These are phyloP conservation scores for Coleophoma eucalyptorum DNA, from an alignment of 2,329 filamentous ascomycete species.

Conservation along the genomic window DNA sequence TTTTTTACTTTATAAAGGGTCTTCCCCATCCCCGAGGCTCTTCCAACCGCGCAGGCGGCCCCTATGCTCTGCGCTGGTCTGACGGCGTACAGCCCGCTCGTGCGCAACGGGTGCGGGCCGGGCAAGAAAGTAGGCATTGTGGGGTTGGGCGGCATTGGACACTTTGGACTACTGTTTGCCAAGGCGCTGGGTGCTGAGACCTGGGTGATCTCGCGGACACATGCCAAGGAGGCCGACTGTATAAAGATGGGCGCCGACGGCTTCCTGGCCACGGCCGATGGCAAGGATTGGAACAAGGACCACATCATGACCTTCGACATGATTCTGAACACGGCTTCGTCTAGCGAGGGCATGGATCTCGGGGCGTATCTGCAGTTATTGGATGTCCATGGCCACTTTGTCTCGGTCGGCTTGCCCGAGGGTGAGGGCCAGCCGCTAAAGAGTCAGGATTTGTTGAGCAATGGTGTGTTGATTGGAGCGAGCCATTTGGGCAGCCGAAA, in stretches of 20 bases:
- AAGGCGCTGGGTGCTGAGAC: slow-evolving; percentile 62
- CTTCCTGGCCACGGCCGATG: slow-evolving; percentile 53
- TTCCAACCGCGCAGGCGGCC: slow-evolving; percentile 60
- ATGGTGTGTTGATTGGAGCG: slow-evolving; percentile 69
- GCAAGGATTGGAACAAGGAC: slow-evolving; percentile 49
- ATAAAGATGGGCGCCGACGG: slow-evolving; percentile 56
- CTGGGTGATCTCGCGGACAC: slow-evolving; percentile 57
- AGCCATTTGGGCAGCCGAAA: slow-evolving; percentile 68
- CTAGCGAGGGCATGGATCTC: slow-evolving; percentile 63
- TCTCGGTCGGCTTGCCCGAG: slow-evolving; percentile 77
- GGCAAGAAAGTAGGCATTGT: slow-evolving; percentile 78
- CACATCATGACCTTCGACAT: slow-evolving; percentile 68
- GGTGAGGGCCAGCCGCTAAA: slow-evolving; percentile 67
- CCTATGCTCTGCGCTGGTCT: slow-evolving; percentile 85
- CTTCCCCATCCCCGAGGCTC: slow-evolving; percentile 71
- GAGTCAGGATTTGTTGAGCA: slow-evolving; percentile 70
- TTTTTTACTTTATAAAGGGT: slow-evolving; percentile 35
- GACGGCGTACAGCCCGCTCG: slow-evolving; percentile 74
- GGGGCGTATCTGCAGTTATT: slow-evolving; percentile 71
- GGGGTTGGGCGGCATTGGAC: slow-evolving; percentile 68
- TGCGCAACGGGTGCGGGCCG: slow-evolving; percentile 69
- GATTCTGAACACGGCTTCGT: slow-evolving; percentile 72
- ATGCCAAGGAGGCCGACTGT: slow-evolving; percentile 57
- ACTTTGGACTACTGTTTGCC: slow-evolving; percentile 67
- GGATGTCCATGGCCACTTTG: slow-evolving; percentile 78